A percentile compares a stretch with the other conserved stretches of the same genome.
phyloP scores from a whole-genome alignment of 2,329 filamentous ascomycete species.

The Venturia asperata region DNA sequence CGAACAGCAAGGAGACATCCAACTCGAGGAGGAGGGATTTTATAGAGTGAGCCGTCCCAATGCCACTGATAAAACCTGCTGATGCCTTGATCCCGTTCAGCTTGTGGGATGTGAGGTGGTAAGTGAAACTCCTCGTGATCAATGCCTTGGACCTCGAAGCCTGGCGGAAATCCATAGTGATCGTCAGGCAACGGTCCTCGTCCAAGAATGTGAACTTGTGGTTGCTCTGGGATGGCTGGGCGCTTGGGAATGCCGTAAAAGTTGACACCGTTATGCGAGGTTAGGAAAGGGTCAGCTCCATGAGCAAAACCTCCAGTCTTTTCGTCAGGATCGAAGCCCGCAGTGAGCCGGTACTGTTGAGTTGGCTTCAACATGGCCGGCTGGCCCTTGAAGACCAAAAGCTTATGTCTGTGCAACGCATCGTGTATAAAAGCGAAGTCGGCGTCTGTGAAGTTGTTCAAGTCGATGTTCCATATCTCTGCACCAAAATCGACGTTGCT shows the following conservation, averaged over 20 bases:
- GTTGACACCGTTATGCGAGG: slow-evolving; percentile 15
- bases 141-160: slow-evolving; percentile 11
- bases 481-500: slow-evolving; percentile 13
- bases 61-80: slow-evolving; percentile 26
- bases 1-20: slow-evolving; percentile 38
- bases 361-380: slow-evolving; percentile 11
- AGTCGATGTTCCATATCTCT: slow-evolving; percentile 10
- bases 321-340: slow-evolving; percentile 12
- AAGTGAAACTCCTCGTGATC: slow-evolving; percentile 17
- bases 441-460: slow-evolving; percentile 17
- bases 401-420: slow-evolving; percentile 15
- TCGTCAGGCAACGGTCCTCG: slow-evolving; percentile 41
- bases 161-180: slow-evolving; percentile 36
- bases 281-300: slow-evolving; percentile 14
- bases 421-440: slow-evolving; percentile 15
- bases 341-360: slow-evolving; percentile 12
- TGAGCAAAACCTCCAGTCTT: slow-evolving; percentile 16
- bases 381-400: slow-evolving; percentile 16
- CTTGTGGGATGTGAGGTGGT: slow-evolving; percentile 3
- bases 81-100: slow-evolving; percentile 7
- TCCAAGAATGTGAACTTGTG: slow-evolving; percentile 41
- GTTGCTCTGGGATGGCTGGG: slow-evolving; percentile 34
- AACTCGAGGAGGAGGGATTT: slow-evolving; percentile 37
- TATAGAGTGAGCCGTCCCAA: slow-evolving; percentile 42
- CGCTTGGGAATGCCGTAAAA: slow-evolving; percentile 16